A percentile compares a stretch with the other conserved stretches of the same genome.
Evolutionary conservation across 352 stramenopile species (phyloP).

Genomic region (Pythium myriotylum): DNA sequence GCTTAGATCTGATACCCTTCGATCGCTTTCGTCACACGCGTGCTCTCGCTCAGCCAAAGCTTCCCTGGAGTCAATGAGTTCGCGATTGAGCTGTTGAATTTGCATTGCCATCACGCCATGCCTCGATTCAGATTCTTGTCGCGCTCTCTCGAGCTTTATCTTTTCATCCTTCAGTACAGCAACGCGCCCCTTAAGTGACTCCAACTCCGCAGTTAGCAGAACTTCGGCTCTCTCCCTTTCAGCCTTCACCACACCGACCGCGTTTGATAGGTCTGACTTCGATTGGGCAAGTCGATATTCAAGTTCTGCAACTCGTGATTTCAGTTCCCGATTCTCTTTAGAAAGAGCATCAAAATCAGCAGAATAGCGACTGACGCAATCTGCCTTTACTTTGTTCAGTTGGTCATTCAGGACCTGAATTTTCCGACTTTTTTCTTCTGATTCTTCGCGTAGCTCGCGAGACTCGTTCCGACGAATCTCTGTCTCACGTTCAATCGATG

Average conservation of each 20-base stretch:
- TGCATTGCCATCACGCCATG: slow-evolving; percentile 45
- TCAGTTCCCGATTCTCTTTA: slow-evolving; percentile 66
- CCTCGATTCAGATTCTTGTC: slow-evolving; percentile 53
- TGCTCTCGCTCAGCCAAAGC: slow-evolving; percentile 62
- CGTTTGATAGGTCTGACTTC: slow-evolving; percentile 42
- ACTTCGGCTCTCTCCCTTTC: slow-evolving; percentile 61
- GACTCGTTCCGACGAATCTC: slow-evolving; percentile 59
- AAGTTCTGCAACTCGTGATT: slow-evolving; percentile 45
- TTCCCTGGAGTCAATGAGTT: slow-evolving; percentile 61
- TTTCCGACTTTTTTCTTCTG: slow-evolving; percentile 66
- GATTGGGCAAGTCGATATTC: slow-evolving; percentile 53
- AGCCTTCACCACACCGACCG: slow-evolving; percentile 37
- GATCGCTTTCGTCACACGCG: slow-evolving; percentile 64
- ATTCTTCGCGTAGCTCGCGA: slow-evolving; percentile 61
- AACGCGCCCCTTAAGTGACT: slow-evolving; percentile 55
- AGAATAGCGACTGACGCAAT: slow-evolving; percentile 53
- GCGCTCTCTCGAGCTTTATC: slow-evolving; percentile 43
- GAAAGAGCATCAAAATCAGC: slow-evolving; percentile 57
- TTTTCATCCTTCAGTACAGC: slow-evolving; percentile 69
- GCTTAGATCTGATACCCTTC: slow-evolving; percentile 70
- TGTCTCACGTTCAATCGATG: slow-evolving; percentile 52
- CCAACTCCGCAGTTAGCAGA: slow-evolving; percentile 56
- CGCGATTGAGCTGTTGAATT: slow-evolving; percentile 57
- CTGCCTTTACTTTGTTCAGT: slow-evolving; percentile 73
- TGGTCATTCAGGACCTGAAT: slow-evolving; percentile 71